Evolutionary conservation across 257 asterid species (phyloP).

Genomic region (Solanum chilense): DNA sequence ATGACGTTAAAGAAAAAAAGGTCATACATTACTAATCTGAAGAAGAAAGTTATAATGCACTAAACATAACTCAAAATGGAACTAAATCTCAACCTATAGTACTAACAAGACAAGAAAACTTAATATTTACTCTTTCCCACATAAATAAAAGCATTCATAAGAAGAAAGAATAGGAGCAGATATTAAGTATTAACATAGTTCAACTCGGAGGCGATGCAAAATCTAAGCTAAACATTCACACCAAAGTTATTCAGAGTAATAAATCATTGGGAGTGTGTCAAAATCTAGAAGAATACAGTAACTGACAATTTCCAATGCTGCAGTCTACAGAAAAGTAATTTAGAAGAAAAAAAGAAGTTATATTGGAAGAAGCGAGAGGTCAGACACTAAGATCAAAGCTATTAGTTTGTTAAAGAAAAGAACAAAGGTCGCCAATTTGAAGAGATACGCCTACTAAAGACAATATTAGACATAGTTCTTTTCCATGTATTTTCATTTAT

Average conservation of each 20-base stretch:
- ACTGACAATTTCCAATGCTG: neutral
- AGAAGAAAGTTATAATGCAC: neutral
- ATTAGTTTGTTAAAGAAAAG: neutral
- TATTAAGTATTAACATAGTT: neutral
- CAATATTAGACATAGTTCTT: neutral
- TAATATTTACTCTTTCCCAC: neutral
- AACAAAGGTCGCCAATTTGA: neutral
- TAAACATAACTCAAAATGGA: neutral
- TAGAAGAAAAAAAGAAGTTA: neutral
- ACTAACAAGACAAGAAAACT: neutral
- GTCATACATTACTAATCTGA: neutral
- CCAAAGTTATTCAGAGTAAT: neutral
- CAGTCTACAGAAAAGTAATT: neutral
- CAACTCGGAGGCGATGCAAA: neutral
- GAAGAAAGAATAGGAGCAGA: neutral
- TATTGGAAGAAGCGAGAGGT: neutral
- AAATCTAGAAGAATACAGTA: neutral
- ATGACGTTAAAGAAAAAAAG: neutral
- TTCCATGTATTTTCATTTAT: neutral
- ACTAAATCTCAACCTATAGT: neutral
- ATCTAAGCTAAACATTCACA: neutral
- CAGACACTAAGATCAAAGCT: neutral
- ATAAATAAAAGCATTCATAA: neutral
- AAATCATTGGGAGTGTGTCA: neutral
- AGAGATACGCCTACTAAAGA: neutral